These are phyloP conservation scores for Zoysia pacifica DNA, from an alignment of 176 grass and related monocot genomes.

Conservation along the genomic window DNA sequence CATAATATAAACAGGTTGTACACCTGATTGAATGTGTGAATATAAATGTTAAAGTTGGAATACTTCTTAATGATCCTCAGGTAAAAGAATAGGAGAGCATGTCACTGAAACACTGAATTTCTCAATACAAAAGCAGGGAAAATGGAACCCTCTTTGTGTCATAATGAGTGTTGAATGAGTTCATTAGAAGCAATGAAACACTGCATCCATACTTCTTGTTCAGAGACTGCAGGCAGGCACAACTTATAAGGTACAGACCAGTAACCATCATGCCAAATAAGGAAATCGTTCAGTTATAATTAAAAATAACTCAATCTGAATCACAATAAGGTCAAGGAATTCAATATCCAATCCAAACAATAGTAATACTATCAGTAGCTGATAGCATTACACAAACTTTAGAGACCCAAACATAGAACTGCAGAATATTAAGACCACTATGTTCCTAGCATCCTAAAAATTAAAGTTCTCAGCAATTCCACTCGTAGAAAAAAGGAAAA, in stretches of 20 bases:
- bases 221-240: conserved; percentile 64
- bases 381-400: too few species aligned
- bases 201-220: conserved; percentile 98
- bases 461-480: conserved; percentile 21
- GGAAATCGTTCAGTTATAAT: conserved; percentile 16
- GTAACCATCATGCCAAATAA: neutral
- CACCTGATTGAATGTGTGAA: conserved; percentile 98
- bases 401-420: too few species aligned
- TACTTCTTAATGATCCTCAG: conserved; percentile 96
- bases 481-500: conserved; percentile 42
- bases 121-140: neutral
- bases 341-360: too few species aligned
- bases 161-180: conserved; percentile 98
- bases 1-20: neutral
- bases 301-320: conserved; percentile 92
- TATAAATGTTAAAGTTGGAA: conserved; percentile 82
- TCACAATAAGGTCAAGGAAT: conserved; percentile 98
- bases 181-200: conserved; percentile 94
- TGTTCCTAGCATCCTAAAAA: too few species aligned
- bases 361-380: too few species aligned
- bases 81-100: conserved; percentile 8
- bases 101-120: conserved; percentile 10
- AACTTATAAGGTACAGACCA: conserved; percentile 27
- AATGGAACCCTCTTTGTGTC: conserved; percentile 78
- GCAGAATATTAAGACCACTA: too few species aligned